These are phyloP conservation scores for Hyaloscypha hepaticicola DNA, from an alignment of 495 filamentous ascomycete genomes.

Conservation along the genomic window DNA sequence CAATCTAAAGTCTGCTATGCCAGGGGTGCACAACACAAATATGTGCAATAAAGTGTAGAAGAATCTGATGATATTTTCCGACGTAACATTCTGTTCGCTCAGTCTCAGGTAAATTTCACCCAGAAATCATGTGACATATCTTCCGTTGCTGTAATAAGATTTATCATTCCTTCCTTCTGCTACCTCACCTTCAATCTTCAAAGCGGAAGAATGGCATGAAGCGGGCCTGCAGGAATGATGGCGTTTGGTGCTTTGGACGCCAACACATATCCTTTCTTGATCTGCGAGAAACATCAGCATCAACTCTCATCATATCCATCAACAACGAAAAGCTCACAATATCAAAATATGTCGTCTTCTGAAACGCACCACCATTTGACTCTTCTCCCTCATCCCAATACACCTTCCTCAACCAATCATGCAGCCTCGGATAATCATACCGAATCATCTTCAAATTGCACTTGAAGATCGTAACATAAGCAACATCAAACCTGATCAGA, in stretches of 20 bases:
- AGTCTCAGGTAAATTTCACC: too few relatives aligned
- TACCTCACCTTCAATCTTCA: background rate
- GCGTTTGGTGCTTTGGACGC: background rate
- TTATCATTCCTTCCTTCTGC: too few relatives aligned
- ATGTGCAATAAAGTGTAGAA: too few relatives aligned
- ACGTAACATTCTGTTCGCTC: too few relatives aligned
- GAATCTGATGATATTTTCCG: too few relatives aligned
- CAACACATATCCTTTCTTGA: constrained; percentile 7
- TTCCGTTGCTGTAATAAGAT: too few relatives aligned
- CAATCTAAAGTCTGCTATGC: too few relatives aligned
- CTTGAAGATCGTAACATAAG: constrained; percentile 92
- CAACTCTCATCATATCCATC: background rate
- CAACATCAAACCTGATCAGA: constrained; percentile 78
- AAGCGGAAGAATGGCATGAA: constrained; percentile 8
- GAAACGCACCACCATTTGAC: constrained; percentile 48
- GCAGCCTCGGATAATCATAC: constrained; percentile 65
- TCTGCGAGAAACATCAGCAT: constrained; percentile 4
- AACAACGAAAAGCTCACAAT: constrained; percentile 2
- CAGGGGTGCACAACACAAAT: too few relatives aligned
- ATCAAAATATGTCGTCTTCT: constrained; percentile 65
- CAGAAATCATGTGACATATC: too few relatives aligned
- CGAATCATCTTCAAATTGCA: constrained; percentile 84
- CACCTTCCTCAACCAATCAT: constrained; percentile 64
- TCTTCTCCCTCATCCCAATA: constrained; percentile 60
- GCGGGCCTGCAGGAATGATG: constrained; percentile 13